These are phyloP conservation scores for Magnolia officinalis DNA, from an alignment of 164 flowering plant species.

Conservation along the genomic window DNA sequence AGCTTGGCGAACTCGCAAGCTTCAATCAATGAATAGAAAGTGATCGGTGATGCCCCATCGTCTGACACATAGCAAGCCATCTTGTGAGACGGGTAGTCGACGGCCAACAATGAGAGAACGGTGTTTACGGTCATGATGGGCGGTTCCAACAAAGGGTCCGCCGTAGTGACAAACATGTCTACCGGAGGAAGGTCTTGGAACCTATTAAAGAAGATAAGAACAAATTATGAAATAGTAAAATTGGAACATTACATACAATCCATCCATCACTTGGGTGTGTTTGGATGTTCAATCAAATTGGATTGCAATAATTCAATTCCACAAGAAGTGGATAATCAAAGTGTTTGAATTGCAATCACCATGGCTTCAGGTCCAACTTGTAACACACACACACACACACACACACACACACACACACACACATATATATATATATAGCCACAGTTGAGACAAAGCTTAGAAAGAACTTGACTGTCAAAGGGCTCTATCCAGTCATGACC, in stretches of 20 bases:
- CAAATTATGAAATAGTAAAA: too few species aligned
- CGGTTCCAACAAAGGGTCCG: conserved; percentile 58
- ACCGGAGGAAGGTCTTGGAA: conserved; percentile 45
- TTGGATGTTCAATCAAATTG: too few species aligned
- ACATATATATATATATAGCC: too few species aligned
- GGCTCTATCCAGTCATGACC: too few species aligned
- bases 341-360: not conserved
- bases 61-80: conserved; percentile 69
- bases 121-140: conserved; percentile 60
- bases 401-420: too few species aligned
- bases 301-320: too few species aligned
- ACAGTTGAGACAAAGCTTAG: too few species aligned
- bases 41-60: conserved; percentile 57
- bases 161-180: conserved; percentile 73
- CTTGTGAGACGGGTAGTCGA: conserved; percentile 59
- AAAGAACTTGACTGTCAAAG: too few species aligned
- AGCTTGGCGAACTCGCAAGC: conserved; percentile 46
- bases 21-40: conserved; percentile 46
- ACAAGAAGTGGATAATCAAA: not conserved
- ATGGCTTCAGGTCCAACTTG: not conserved
- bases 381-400: not conserved
- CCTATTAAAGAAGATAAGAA: conserved; percentile 6
- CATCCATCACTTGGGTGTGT: too few species aligned
- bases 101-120: conserved; percentile 54
- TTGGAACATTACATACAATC: too few species aligned